Percentiles rank a stretch among this genome's conserved stretches.
Evolutionary conservation across 257 asterid species (phyloP).

Genomic region (Solanum neorickii): DNA sequence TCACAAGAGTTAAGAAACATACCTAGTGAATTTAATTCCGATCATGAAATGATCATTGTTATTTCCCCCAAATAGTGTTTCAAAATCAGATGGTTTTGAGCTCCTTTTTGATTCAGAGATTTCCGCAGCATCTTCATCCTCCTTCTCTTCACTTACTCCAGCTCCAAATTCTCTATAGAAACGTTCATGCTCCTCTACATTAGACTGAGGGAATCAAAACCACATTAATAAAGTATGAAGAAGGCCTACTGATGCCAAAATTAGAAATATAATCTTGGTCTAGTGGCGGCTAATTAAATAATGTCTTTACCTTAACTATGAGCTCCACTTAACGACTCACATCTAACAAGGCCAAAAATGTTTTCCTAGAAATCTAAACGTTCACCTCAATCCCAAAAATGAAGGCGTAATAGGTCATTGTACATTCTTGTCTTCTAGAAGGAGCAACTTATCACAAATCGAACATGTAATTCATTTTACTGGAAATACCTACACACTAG

Average conservation of each 20-base stretch:
- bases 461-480: not conserved
- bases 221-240: not conserved
- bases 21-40: slow-evolving; percentile 82
- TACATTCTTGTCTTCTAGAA: not conserved
- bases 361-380: not conserved
- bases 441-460: not conserved
- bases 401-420: not conserved
- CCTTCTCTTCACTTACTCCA: slow-evolving; percentile 37
- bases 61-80: slow-evolving; percentile 65
- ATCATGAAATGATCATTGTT: slow-evolving; percentile 84
- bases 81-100: slow-evolving; percentile 67
- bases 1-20: slow-evolving; percentile 4
- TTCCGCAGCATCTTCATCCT: slow-evolving; percentile 35
- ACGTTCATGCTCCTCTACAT: slow-evolving; percentile 63
- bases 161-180: slow-evolving; percentile 67
- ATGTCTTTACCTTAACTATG: not conserved
- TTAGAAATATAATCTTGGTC: not conserved
- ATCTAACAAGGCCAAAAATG: not conserved
- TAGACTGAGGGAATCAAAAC: slow-evolving; percentile 27
- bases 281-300: not conserved
- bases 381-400: not conserved
- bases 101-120: slow-evolving; percentile 31
- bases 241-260: not conserved
- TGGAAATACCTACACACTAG: not conserved
- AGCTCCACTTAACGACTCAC: not conserved